These are phyloP conservation scores for Boeremia exigua DNA, from an alignment of 2,329 filamentous ascomycete species.

Conservation along the genomic window DNA sequence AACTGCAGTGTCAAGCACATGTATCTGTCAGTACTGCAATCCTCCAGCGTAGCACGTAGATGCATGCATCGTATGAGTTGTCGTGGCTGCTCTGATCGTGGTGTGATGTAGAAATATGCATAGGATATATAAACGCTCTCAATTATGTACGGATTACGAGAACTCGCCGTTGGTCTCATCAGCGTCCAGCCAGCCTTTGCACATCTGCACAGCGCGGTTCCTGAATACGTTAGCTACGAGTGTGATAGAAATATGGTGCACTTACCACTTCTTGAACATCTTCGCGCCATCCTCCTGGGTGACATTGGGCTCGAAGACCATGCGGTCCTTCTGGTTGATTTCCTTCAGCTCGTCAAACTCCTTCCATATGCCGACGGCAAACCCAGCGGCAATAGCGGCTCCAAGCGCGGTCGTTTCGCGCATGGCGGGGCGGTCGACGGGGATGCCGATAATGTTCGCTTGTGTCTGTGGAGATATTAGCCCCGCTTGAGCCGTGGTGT, in stretches of 20 bases:
- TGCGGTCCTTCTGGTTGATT: slow-evolving; percentile 73
- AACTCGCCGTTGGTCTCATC: slow-evolving; percentile 48
- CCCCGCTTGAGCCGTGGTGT: slow-evolving; percentile 7
- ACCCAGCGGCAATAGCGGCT: slow-evolving; percentile 87
- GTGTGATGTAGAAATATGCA: not conserved
- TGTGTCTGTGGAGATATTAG: slow-evolving; percentile 64
- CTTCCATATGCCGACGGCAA: slow-evolving; percentile 80
- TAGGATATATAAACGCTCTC: slow-evolving; percentile 14
- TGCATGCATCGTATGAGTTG: too few species aligned
- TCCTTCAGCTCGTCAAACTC: slow-evolving; percentile 74
- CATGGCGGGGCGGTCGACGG: slow-evolving; percentile 84
- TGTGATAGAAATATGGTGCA: not conserved
- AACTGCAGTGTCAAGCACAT: too few species aligned
- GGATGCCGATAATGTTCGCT: slow-evolving; percentile 83
- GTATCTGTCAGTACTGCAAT: too few species aligned
- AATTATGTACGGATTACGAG: slow-evolving; percentile 24
- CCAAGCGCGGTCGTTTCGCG: slow-evolving; percentile 88
- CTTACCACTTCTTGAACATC: slow-evolving; percentile 71
- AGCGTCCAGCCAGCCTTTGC: slow-evolving; percentile 70
- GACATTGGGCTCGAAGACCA: slow-evolving; percentile 72
- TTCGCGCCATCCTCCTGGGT: slow-evolving; percentile 62
- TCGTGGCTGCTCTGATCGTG: not conserved
- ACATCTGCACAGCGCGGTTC: slow-evolving; percentile 72
- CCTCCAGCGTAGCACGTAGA: too few species aligned
- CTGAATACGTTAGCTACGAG: not conserved